Percentiles rank a stretch among this genome's conserved stretches.
phyloP scores from a whole-genome alignment of 73 alveolate species.

The Blepharisma japonicum region DNA sequence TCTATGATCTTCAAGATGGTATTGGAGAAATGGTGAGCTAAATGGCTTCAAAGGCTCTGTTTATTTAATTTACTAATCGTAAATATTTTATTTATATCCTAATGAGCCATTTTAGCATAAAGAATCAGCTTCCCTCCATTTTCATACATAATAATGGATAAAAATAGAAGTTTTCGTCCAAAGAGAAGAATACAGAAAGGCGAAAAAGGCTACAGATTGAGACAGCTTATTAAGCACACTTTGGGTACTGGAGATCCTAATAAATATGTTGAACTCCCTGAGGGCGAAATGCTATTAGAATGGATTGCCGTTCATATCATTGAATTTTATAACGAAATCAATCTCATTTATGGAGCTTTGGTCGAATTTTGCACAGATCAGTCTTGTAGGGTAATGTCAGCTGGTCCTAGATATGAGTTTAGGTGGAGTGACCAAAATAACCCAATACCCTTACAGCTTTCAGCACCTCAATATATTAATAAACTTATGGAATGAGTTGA shows the following conservation, averaged over 20 bases:
- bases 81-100: no score
- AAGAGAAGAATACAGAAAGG: conserved; percentile 81
- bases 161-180: conserved; percentile 58
- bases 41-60: no score
- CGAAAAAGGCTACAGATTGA: conserved; percentile 81
- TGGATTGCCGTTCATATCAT: conserved; percentile 94
- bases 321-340: conserved; percentile 80
- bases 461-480: conserved; percentile 87
- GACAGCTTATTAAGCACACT: conserved; percentile 86
- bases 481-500: conserved; percentile 91
- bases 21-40: no score
- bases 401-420: conserved; percentile 81
- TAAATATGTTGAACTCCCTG: conserved; percentile 85
- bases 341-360: conserved; percentile 65
- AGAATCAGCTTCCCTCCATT: not conserved
- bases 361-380: conserved; percentile 72
- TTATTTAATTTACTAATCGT: no score
- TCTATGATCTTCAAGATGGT: not conserved
- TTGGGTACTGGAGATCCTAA: conserved; percentile 87
- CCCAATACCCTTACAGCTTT: conserved; percentile 84
- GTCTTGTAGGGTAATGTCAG: conserved; percentile 67
- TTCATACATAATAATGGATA: conserved; percentile 34
- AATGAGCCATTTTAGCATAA: no score
- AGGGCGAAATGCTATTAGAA: conserved; percentile 90
- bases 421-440: conserved; percentile 90